Evolutionary conservation across 306 rosid genomes (phyloP), one percentile per base, ranked within the genome.

Genomic region (Gastrolobium bilobum): DNA sequence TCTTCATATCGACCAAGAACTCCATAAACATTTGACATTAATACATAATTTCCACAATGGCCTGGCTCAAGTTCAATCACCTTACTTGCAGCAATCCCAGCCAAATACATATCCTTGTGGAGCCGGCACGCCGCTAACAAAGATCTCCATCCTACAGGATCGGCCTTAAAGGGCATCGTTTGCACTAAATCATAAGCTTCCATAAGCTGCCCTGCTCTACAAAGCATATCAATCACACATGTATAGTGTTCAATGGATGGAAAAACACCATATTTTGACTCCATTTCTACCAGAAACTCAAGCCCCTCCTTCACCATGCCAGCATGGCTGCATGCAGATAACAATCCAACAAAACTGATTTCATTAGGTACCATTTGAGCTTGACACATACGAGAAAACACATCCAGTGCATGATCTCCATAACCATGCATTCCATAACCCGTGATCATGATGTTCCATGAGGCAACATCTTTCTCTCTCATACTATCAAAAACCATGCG

Each of bases 231-330:
- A 60, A 92, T 84, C 65, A 88, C 91, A 77, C 92, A 90, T 0
- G 94, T 87, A 84, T 88, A 89, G 83, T 92, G 98, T 86, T 92
- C 97, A 84, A 94, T 86, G 74, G 93, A 80, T 47, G 97, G 97
- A 38, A 76, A 44, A 39, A 91, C 86, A 11, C 88, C 87, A 52
- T 86, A 92, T 35, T 80, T 86, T 46, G 84, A 74, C 14, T 85
- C 84, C 98, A 92, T 92, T 79, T 65, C 84, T 1, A 74, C 78
- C 34, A 94, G 83, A 70, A 92, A 71, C 59, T 77, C 84, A 14
- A 79, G 89, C 60, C 97, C 98, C 71, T 90, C 90, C 66, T 78
- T 73, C 78, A 92, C 87, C 54, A 90, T 81, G 10, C 98, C 97
- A 3, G 89, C 88, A 79, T 92, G 98, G 85, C 82, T 89, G 77